Conservation (phyloP, 2,329 filamentous ascomycete species). For the Cercospora sesami region DNA sequence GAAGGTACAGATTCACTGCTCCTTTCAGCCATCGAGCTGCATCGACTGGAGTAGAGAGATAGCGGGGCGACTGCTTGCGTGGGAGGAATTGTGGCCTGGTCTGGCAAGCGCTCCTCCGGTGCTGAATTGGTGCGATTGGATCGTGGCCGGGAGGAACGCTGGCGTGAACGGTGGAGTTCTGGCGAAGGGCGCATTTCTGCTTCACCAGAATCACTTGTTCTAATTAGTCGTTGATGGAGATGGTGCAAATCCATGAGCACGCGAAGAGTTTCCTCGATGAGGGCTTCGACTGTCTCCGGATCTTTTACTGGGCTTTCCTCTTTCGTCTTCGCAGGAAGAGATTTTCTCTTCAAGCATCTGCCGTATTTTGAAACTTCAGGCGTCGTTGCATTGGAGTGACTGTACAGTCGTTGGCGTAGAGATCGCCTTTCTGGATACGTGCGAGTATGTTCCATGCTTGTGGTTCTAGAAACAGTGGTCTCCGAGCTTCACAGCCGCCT, state of each 20-base stretch:
- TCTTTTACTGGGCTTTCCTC: background rate
- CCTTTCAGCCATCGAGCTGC: background rate
- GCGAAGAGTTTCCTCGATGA: constrained; percentile 1
- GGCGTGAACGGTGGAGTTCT: background rate
- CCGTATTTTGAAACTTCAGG: background rate
- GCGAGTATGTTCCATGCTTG: background rate
- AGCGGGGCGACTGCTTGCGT: background rate
- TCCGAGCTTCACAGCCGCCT: background rate
- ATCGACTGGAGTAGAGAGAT: background rate
- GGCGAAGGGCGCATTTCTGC: background rate
- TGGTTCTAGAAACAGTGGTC: background rate
- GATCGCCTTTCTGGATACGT: background rate
- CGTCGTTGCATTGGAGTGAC: background rate
- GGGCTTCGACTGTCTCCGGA: constrained; percentile 5
- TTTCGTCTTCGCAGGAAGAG: background rate
- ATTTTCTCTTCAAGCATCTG: background rate
- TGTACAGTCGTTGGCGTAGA: background rate
- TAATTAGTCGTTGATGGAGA: background rate
- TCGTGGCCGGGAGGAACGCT: background rate
- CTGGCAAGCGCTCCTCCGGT: background rate
- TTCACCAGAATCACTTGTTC: background rate
- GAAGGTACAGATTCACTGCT: background rate
- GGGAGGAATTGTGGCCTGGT: background rate
- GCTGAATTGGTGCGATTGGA: background rate
- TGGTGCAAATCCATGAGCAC: background rate